phyloP scores from a whole-genome alignment of 352 stramenopile species.

The Globisporangium paddicum region DNA sequence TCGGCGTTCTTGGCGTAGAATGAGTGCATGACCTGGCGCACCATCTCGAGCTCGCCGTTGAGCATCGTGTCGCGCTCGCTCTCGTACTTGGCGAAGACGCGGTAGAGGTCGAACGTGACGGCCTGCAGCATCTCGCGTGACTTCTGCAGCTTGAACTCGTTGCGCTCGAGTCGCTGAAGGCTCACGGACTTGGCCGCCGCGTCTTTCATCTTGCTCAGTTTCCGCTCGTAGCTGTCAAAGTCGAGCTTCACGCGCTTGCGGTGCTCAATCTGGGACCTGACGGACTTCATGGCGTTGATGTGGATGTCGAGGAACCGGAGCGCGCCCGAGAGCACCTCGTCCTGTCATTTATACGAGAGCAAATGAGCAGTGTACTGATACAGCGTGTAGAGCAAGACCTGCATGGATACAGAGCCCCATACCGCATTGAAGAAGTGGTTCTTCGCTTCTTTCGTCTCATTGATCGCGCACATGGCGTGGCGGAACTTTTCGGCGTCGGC shows the following conservation, averaged over 20 bases:
- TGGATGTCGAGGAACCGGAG: conserved; percentile 69
- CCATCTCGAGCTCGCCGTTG: conserved; percentile 75
- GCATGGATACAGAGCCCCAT: not conserved
- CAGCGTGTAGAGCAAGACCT: not conserved
- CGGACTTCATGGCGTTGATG: conserved; percentile 72
- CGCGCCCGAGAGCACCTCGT: conserved; percentile 53
- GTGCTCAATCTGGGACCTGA: conserved; percentile 64
- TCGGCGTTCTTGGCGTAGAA: conserved; percentile 75
- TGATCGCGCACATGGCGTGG: conserved; percentile 69
- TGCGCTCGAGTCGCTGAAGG: conserved; percentile 42
- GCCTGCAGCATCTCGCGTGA: conserved; percentile 39
- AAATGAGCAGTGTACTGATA: no score
- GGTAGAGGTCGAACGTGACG: conserved; percentile 63
- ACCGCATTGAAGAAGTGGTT: conserved; percentile 75
- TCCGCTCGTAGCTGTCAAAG: conserved; percentile 63
- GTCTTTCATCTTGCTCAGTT: conserved; percentile 33
- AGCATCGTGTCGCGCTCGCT: conserved; percentile 72
- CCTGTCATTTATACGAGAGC: conserved; percentile 18
- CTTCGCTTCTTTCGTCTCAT: conserved; percentile 71
- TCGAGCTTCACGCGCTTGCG: conserved; percentile 67
- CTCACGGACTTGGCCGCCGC: conserved; percentile 12
- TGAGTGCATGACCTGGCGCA: conserved; percentile 73
- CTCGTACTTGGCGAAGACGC: conserved; percentile 75
- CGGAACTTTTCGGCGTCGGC: conserved; percentile 68
- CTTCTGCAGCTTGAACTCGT: conserved; percentile 46